phyloP scores from a whole-genome alignment of 2,329 filamentous ascomycete species.

The Sclerotinia nivalis region DNA sequence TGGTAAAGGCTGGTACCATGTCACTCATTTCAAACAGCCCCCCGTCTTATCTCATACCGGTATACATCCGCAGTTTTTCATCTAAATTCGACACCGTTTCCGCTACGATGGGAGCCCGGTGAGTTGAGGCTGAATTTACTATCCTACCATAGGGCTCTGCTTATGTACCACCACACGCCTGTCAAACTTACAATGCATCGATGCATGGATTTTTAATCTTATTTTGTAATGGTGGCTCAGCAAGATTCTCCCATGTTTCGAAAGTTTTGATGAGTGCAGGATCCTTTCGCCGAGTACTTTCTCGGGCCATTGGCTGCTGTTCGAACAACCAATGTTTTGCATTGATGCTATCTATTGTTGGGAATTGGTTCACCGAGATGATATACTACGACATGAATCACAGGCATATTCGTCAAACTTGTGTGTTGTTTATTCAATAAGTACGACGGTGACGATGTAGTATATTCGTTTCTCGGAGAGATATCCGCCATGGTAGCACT shows the following conservation, averaged over 20 bases:
- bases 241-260: not conserved
- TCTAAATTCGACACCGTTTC: not conserved
- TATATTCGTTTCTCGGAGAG: not conserved
- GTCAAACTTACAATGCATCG: not conserved
- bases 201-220: not conserved
- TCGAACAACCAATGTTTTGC: not conserved
- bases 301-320: not conserved
- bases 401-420: slow-evolving; percentile 1
- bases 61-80: not conserved
- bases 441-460: not conserved
- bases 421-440: not conserved
- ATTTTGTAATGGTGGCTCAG: slow-evolving; percentile 10
- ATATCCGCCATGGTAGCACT: not conserved
- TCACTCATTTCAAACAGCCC: not conserved
- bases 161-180: not conserved
- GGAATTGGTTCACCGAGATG: not conserved
- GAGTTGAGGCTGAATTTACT: not conserved
- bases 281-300: not conserved
- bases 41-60: not conserved
- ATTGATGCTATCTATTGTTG: not conserved
- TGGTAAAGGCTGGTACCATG: not conserved
- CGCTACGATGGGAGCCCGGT: not conserved
- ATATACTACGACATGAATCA: not conserved
- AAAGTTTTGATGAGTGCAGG: not conserved
- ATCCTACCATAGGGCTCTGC: not conserved